Evolutionary conservation across 2,329 filamentous ascomycete genomes (phyloP).

Genomic region (Epichloe elymi): DNA sequence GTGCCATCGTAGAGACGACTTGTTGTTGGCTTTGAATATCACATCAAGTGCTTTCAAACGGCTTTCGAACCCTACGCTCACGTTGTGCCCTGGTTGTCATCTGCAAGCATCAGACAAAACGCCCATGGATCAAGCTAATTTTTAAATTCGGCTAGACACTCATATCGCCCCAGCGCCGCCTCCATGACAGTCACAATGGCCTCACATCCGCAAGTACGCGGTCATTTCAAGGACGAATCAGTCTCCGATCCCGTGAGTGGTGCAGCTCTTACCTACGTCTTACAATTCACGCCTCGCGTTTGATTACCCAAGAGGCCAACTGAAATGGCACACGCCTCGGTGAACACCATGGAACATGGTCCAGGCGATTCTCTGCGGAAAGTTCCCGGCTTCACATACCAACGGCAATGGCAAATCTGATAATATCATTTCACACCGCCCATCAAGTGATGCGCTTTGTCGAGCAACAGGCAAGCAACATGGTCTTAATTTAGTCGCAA

Average conservation of each 20-base stretch:
- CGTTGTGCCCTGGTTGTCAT: neutral
- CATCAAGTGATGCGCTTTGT: conserved; percentile 3
- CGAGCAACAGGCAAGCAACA: neutral
- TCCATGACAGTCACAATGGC: conserved; percentile 10
- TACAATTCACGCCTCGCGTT: neutral
- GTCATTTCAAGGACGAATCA: conserved; percentile 10
- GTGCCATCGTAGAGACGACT: neutral
- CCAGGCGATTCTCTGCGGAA: neutral
- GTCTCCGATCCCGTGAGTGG: conserved; percentile 8
- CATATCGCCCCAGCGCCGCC: neutral
- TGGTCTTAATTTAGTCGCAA: conserved; percentile 7
- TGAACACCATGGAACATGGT: neutral
- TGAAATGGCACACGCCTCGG: neutral
- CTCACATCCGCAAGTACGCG: conserved; percentile 10
- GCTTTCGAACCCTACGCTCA: neutral
- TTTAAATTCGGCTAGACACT: neutral
- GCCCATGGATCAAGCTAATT: neutral
- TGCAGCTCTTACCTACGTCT: conserved; percentile 1
- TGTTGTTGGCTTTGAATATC: neutral
- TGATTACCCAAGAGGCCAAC: conserved; percentile 2
- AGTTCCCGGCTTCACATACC: neutral
- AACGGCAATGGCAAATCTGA: neutral
- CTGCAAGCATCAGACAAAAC: neutral
- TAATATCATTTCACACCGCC: neutral
- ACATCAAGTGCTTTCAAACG: too few relatives aligned